Evolutionary conservation across 2,329 filamentous ascomycete species (phyloP).

Genomic region (Pseudogymnoascus sp.): DNA sequence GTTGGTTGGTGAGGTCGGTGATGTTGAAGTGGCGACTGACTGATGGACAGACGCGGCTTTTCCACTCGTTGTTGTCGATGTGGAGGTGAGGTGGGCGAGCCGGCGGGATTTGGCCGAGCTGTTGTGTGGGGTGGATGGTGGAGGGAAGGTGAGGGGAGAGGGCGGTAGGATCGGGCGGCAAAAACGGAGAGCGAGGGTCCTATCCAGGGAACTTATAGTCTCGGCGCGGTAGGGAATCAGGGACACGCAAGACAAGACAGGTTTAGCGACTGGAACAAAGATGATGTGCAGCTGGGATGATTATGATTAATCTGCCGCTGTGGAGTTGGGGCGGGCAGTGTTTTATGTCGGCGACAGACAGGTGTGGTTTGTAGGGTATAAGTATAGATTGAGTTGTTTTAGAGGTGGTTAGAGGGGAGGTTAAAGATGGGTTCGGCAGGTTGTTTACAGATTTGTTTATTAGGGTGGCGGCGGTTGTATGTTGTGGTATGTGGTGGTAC

Average conservation of each 20-base stretch:
- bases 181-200: background rate
- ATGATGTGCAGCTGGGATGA: background rate
- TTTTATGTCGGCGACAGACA: background rate
- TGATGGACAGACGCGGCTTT: background rate
- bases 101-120: background rate
- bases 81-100: background rate
- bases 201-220: background rate
- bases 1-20: background rate
- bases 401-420: background rate
- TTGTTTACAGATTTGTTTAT: conserved; percentile 1
- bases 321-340: background rate
- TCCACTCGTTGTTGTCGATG: background rate
- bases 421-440: background rate
- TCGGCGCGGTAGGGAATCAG: background rate
- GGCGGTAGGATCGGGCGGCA: background rate
- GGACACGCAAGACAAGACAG: background rate
- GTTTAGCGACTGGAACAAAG: background rate
- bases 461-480: background rate
- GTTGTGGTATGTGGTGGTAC: background rate
- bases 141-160: background rate
- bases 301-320: background rate
- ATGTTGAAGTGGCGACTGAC: background rate
- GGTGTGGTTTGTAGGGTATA: background rate
- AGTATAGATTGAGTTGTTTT: background rate
- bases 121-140: background rate